A percentile compares a stretch with the other conserved stretches of the same genome.
These are phyloP conservation scores for Kondoa malvinella DNA, from an alignment of 768 basidiomycete genomes.

Conservation along the genomic window DNA sequence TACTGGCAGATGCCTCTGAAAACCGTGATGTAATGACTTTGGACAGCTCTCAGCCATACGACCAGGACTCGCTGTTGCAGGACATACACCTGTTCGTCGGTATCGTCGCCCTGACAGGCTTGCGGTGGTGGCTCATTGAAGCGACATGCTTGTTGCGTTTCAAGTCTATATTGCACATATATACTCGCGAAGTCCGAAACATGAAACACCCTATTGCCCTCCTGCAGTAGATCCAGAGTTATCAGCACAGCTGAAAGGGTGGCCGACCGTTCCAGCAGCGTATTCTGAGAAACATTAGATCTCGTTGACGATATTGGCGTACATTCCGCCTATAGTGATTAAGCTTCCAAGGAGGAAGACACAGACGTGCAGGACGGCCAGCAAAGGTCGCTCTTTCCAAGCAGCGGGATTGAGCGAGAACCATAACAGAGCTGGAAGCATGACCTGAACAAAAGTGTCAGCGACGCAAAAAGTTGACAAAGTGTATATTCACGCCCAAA, in stretches of 20 bases:
- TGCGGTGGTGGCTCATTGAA: neutral
- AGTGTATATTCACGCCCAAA: neutral
- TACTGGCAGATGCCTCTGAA: neutral
- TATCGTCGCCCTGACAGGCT: neutral
- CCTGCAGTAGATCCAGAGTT: neutral
- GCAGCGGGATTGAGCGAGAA: neutral
- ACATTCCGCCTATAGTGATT: neutral
- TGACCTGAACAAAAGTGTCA: too few species aligned
- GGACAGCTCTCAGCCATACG: neutral
- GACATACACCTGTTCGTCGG: neutral
- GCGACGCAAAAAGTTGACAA: too few species aligned
- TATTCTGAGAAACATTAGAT: neutral
- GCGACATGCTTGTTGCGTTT: too few species aligned
- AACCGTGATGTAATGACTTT: neutral
- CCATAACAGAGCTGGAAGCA: neutral
- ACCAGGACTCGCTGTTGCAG: neutral
- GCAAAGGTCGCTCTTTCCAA: neutral
- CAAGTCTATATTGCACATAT: too few species aligned
- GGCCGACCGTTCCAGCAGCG: neutral
- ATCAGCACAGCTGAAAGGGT: neutral
- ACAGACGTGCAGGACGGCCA: neutral
- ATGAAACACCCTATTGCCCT: too few species aligned
- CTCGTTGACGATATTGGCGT: neutral
- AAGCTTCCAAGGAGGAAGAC: neutral
- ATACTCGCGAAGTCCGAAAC: too few species aligned